These are phyloP conservation scores for Xylaria sp. DNA, from an alignment of 2,329 filamentous ascomycete genomes.

Conservation along the genomic window DNA sequence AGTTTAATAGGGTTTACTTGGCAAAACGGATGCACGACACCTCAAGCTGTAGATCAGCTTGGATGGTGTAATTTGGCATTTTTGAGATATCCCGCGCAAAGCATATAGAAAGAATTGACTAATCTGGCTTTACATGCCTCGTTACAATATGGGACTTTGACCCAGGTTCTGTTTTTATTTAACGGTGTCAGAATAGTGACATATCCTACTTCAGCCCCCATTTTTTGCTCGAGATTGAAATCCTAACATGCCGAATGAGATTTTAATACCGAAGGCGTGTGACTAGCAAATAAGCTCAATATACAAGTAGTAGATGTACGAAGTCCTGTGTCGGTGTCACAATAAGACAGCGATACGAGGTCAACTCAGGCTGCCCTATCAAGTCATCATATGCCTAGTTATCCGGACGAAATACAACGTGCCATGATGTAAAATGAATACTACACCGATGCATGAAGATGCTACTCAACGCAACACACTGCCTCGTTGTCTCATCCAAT, in stretches of 20 bases:
- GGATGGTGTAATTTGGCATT: conserved; percentile 3
- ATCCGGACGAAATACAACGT: background rate
- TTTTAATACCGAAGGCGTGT: background rate
- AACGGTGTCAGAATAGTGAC: too few relatives aligned
- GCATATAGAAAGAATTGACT: conserved; percentile 27
- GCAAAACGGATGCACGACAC: conserved; percentile 4
- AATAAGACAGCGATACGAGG: background rate
- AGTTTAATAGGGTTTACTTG: conserved; percentile 1
- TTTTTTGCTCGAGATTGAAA: background rate
- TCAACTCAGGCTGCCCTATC: background rate
- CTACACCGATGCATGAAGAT: background rate
- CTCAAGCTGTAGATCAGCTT: conserved; percentile 18
- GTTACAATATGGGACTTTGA: background rate
- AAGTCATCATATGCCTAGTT: background rate
- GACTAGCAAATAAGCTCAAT: background rate
- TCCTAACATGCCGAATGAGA: background rate
- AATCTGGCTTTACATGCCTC: conserved; percentile 10
- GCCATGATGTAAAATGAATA: background rate
- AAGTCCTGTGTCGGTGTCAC: background rate
- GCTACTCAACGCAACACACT: background rate
- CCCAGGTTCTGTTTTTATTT: background rate
- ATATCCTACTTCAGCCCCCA: background rate
- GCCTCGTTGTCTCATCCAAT: background rate
- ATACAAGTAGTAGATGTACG: background rate
- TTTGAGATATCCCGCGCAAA: conserved; percentile 24